Evolutionary conservation across 2,329 filamentous ascomycete genomes (phyloP).

Genomic region (Monosporascus cannonballus): DNA sequence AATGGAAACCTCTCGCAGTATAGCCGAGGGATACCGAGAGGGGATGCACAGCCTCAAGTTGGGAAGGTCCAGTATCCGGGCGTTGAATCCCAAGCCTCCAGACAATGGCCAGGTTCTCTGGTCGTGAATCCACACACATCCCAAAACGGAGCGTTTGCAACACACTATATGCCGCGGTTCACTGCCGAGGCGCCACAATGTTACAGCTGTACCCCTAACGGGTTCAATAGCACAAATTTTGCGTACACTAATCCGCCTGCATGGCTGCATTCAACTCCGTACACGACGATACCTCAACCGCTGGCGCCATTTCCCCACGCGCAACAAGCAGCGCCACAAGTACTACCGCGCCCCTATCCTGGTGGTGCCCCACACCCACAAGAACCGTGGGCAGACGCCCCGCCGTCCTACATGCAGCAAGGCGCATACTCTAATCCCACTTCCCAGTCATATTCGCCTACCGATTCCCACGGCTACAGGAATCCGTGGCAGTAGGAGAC

Average conservation of each 20-base stretch:
- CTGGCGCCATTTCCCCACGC: constrained; percentile 8
- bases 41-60: constrained; percentile 54
- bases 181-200: constrained; percentile 9
- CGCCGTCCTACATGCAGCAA: constrained; percentile 7
- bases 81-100: constrained; percentile 30
- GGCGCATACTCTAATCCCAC: constrained; percentile 9
- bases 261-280: constrained; percentile 10
- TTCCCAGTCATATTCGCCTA: constrained; percentile 8
- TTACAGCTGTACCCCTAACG: constrained; percentile 6
- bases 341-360: background rate
- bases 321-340: constrained; percentile 4
- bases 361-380: background rate
- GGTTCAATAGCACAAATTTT: constrained; percentile 8
- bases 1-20: constrained; percentile 67
- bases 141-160: constrained; percentile 1
- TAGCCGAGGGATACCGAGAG: constrained; percentile 53
- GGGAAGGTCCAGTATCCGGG: constrained; percentile 25
- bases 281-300: constrained; percentile 5
- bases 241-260: constrained; percentile 6
- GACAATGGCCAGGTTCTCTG: constrained; percentile 17
- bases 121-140: constrained; percentile 5
- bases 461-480: constrained; percentile 5
- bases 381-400: constrained; percentile 12
- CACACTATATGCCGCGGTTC: constrained; percentile 7
- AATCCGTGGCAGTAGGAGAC: background rate